phyloP scores from a whole-genome alignment of 2,329 filamentous ascomycete species.

The Aspergillus fischeri region DNA sequence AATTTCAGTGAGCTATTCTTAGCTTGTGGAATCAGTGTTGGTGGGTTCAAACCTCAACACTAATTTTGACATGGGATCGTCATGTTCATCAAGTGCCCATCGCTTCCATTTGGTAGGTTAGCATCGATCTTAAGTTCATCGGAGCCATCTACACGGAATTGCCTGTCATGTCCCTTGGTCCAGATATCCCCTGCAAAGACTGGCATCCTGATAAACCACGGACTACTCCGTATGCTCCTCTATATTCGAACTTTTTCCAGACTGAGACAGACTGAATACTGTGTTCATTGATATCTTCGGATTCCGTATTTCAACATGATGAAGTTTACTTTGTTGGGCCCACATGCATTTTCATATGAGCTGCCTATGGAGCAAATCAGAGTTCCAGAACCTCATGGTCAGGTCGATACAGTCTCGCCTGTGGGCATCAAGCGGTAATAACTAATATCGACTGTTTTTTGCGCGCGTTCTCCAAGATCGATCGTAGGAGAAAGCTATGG shows the following conservation, averaged over 20 bases:
- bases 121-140: no score
- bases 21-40: not conserved
- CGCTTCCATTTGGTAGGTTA: no score
- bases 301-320: no score
- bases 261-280: no score
- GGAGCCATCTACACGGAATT: no score
- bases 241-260: no score
- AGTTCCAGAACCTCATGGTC: not conserved
- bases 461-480: not conserved
- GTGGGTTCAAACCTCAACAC: not conserved
- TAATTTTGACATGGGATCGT: not conserved
- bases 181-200: not conserved
- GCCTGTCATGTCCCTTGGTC: no score
- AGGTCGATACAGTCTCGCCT: not conserved
- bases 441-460: not conserved
- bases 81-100: not conserved
- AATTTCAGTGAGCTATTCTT: not conserved
- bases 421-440: not conserved
- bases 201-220: not conserved
- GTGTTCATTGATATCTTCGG: no score
- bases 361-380: not conserved
- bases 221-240: not conserved
- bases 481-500: not conserved
- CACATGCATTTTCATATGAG: not conserved
- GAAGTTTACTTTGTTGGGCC: not conserved